Percentiles rank a stretch among this genome's conserved stretches.
These are phyloP conservation scores for Coemansia sp. DNA, from an alignment of 192 early-diverging fungal genomes.

Conservation along the genomic window DNA sequence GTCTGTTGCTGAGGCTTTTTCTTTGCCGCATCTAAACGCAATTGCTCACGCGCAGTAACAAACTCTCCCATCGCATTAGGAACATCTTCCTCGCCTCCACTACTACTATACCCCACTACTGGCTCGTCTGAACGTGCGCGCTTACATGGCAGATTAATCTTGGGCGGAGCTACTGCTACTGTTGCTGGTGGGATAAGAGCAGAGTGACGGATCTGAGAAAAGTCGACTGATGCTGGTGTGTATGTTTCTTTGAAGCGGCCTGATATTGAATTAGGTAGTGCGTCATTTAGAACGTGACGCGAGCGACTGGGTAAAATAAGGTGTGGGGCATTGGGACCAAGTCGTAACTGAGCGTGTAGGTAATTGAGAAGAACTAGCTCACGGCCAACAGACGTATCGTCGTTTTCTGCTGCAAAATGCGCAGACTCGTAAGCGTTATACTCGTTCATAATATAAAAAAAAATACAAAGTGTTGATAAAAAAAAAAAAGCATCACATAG, in stretches of 20 bases:
- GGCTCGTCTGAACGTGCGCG: conserved; percentile 24
- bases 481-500: neutral
- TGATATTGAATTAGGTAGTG: neutral
- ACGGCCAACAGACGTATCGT: neutral
- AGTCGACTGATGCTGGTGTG: neutral
- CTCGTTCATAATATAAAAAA: neutral
- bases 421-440: neutral
- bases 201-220: neutral
- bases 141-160: neutral
- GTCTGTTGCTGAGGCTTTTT: neutral
- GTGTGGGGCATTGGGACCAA: neutral
- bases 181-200: neutral
- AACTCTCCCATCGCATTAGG: conserved; percentile 14
- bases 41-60: conserved; percentile 46
- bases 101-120: neutral
- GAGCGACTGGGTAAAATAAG: neutral
- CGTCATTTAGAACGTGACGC: neutral
- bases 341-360: neutral
- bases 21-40: conserved; percentile 34
- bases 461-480: neutral
- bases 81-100: neutral
- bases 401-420: neutral
- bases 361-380: neutral
- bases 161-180: neutral
- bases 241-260: neutral